A percentile compares a stretch with the other conserved stretches of the same genome.
phyloP scores from a whole-genome alignment of 139 green algal genomes.

The Volvox africanus region DNA sequence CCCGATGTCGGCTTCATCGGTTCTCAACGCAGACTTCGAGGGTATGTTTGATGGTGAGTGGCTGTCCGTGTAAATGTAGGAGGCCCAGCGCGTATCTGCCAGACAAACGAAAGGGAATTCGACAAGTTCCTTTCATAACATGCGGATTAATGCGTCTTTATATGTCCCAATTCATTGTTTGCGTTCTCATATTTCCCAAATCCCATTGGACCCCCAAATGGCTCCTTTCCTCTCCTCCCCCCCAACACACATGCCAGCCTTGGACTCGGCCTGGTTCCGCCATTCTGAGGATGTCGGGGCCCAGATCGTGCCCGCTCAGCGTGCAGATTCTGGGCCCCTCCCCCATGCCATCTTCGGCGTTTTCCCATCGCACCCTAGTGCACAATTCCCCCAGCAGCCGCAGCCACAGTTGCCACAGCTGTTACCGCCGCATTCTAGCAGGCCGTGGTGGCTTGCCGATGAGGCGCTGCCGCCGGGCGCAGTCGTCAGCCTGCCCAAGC shows the following conservation, averaged over 20 bases:
- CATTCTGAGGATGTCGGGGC: too few relatives aligned
- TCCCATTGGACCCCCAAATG: too few relatives aligned
- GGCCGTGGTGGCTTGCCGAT: neutral
- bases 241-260: neutral
- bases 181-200: neutral
- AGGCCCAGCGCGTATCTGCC: too few relatives aligned
- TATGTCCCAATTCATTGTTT: neutral
- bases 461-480: neutral
- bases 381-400: neutral
- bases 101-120: too few relatives aligned
- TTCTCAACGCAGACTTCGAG: too few relatives aligned
- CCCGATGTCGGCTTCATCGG: too few relatives aligned
- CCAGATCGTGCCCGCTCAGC: too few relatives aligned
- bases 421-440: neutral
- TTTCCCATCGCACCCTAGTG: neutral
- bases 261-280: neutral
- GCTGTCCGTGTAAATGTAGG: too few relatives aligned
- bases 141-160: too few relatives aligned
- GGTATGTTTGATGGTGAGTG: too few relatives aligned
- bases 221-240: neutral
- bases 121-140: too few relatives aligned
- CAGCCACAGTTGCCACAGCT: neutral
- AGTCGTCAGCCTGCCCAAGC: neutral
- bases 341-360: neutral
- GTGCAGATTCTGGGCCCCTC: neutral